Evolutionary conservation across 805 yeast genomes (phyloP).

Genomic region (Monosporozyma solicola): DNA sequence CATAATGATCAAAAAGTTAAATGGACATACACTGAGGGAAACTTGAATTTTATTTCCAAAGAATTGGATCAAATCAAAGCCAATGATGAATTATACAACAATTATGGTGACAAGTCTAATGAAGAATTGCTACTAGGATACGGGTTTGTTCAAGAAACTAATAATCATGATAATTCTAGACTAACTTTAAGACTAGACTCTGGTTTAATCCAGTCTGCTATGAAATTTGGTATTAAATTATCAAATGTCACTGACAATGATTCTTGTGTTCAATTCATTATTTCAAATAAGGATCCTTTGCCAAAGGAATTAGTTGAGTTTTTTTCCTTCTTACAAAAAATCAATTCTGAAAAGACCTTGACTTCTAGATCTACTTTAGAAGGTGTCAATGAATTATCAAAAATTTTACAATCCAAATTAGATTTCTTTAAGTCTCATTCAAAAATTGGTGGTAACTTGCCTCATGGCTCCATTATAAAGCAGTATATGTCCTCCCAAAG

Average conservation of each 20-base stretch:
- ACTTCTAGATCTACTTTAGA: conserved; percentile 51
- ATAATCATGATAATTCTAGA: conserved; percentile 49
- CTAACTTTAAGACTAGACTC: conserved; percentile 48
- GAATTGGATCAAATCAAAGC: conserved; percentile 11
- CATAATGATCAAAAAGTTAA: conserved; percentile 47
- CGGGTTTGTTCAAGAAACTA: conserved; percentile 60
- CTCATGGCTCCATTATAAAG: conserved; percentile 29
- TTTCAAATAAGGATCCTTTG: conserved; percentile 28
- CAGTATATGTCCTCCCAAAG: conserved; percentile 44
- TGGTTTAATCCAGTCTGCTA: conserved; percentile 24
- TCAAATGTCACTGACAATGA: conserved; percentile 29
- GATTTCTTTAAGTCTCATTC: conserved; percentile 30
- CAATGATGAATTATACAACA: conserved; percentile 56
- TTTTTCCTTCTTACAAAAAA: conserved; percentile 46
- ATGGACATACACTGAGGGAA: conserved; percentile 40
- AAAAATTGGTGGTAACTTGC: conserved; percentile 18
- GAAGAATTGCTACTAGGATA: conserved; percentile 75
- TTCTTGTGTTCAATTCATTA: conserved; percentile 35
- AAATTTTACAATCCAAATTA: conserved; percentile 45
- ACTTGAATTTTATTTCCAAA: conserved; percentile 38
- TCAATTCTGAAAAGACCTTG: conserved; percentile 38
- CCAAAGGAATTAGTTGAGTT: conserved; percentile 42
- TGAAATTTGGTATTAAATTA: conserved; percentile 32
- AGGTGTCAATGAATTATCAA: conserved; percentile 46
- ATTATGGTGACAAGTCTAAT: conserved; percentile 83